Conservation (phyloP, 1,139 yeast species). For the Lodderomyces jiufengensis region DNA sequence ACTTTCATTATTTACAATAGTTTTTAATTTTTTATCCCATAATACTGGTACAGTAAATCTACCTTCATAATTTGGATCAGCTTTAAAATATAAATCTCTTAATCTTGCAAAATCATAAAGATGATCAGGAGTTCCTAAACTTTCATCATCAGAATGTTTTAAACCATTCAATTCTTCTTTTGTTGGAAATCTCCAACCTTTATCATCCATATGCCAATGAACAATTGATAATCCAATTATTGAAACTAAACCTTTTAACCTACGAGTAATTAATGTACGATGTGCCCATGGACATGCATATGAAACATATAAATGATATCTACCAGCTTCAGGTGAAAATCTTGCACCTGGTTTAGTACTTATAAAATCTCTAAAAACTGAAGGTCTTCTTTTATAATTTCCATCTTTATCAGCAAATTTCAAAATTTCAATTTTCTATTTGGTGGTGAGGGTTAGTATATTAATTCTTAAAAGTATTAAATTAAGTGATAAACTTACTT, state of each 20-base stretch:
- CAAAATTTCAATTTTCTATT: constrained; percentile 25
- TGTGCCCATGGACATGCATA: constrained; percentile 97
- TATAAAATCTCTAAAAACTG: constrained; percentile 54
- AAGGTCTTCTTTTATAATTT: constrained; percentile 48
- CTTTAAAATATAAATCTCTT: constrained; percentile 70
- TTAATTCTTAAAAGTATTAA: not conserved
- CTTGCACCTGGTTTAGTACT: constrained; percentile 56
- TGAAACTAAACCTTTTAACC: constrained; percentile 71
- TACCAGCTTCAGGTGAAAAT: constrained; percentile 68
- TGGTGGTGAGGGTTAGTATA: constrained; percentile 4
- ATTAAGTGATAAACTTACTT: constrained; percentile 9
- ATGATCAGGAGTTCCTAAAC: constrained; percentile 64
- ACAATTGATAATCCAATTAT: constrained; percentile 70
- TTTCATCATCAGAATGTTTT: constrained; percentile 32
- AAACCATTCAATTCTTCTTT: constrained; percentile 23
- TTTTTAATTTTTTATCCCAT: constrained; percentile 80
- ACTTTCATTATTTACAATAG: constrained; percentile 89
- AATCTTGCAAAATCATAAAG: constrained; percentile 57
- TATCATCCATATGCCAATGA: constrained; percentile 79
- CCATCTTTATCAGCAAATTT: constrained; percentile 52
- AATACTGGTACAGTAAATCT: constrained; percentile 89
- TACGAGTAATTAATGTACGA: constrained; percentile 70
- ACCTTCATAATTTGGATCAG: constrained; percentile 71
- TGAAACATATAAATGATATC: constrained; percentile 87
- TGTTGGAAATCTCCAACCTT: constrained; percentile 79